phyloP scores from a whole-genome alignment of 345 rosid species.

The Salix dunnii region DNA sequence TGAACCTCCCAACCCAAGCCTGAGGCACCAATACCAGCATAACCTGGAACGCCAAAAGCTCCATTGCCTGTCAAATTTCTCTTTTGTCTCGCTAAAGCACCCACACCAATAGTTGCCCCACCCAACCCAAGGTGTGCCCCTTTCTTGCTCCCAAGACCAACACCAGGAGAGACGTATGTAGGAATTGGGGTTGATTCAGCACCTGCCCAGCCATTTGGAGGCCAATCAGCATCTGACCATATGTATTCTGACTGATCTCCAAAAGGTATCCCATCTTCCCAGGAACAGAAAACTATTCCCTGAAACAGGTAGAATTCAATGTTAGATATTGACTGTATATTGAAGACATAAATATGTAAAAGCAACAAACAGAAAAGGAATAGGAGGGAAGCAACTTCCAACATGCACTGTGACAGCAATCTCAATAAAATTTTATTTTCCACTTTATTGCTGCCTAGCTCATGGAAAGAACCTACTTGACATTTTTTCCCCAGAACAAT shows the following conservation, averaged over 20 bases:
- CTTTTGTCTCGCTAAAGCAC: conserved; percentile 46
- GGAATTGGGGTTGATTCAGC: conserved; percentile 73
- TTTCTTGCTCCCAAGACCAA: conserved; percentile 68
- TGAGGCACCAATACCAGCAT: conserved; percentile 63
- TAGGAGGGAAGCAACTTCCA: not conserved
- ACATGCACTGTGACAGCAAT: too few relatives aligned
- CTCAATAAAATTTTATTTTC: too few relatives aligned
- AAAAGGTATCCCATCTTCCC: conserved; percentile 46
- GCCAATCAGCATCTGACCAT: conserved; percentile 88
- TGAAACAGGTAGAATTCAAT: conserved; percentile 31
- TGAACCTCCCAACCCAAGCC: conserved; percentile 79
- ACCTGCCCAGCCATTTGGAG: conserved; percentile 82
- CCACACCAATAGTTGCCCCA: conserved; percentile 59
- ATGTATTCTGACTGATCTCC: conserved; percentile 45
- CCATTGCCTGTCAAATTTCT: conserved; percentile 49
- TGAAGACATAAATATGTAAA: not conserved
- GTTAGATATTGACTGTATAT: conserved; percentile 3
- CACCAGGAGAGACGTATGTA: conserved; percentile 63
- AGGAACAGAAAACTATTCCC: conserved; percentile 76
- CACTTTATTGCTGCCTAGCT: too few relatives aligned
- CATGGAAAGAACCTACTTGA: too few relatives aligned
- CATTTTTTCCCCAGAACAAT: too few relatives aligned
- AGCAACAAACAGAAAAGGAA: not conserved
- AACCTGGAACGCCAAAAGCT: conserved; percentile 59
- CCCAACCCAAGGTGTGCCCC: conserved; percentile 77